These are phyloP conservation scores for Plenodomus lindquistii DNA, from an alignment of 2,329 filamentous ascomycete species.

Conservation along the genomic window DNA sequence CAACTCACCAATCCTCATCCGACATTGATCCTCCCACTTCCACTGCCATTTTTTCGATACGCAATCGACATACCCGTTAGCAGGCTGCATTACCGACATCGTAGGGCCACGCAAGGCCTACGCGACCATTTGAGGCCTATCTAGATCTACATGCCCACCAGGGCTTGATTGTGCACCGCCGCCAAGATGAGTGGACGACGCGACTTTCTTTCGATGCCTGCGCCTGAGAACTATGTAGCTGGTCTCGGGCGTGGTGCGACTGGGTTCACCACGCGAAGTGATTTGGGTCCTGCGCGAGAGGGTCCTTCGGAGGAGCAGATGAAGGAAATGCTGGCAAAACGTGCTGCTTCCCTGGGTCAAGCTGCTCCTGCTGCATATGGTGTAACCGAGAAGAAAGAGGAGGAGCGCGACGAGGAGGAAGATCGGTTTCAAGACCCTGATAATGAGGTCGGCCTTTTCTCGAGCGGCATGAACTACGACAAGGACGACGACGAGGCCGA, in stretches of 20 bases:
- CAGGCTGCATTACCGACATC: neutral
- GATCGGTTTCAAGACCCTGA: slow-evolving; percentile 93
- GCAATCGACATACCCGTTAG: neutral
- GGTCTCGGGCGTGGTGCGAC: slow-evolving; percentile 97
- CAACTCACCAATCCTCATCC: neutral
- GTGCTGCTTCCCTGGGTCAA: slow-evolving; percentile 78
- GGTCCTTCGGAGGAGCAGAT: slow-evolving; percentile 97
- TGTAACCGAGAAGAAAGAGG: slow-evolving; percentile 68
- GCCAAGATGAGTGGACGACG: slow-evolving; percentile 65
- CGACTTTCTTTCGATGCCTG: slow-evolving; percentile 86
- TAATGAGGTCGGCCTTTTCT: slow-evolving; percentile 94
- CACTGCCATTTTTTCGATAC: neutral
- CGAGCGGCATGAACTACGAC: slow-evolving; percentile 86
- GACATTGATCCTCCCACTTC: neutral
- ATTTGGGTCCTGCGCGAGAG: slow-evolving; percentile 91
- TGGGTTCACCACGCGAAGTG: slow-evolving; percentile 95
- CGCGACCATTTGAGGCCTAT: neutral
- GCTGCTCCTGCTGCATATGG: slow-evolving; percentile 76
- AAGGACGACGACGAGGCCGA: slow-evolving; percentile 98
- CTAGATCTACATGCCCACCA: neutral
- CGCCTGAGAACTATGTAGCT: slow-evolving; percentile 71
- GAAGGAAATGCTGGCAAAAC: slow-evolving; percentile 93
- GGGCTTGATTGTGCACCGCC: slow-evolving; percentile 5
- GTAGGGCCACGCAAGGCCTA: neutral
- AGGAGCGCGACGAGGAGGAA: slow-evolving; percentile 73